These are phyloP conservation scores for Ascoidea asiatica DNA, from an alignment of 805 yeast genomes.

Conservation along the genomic window DNA sequence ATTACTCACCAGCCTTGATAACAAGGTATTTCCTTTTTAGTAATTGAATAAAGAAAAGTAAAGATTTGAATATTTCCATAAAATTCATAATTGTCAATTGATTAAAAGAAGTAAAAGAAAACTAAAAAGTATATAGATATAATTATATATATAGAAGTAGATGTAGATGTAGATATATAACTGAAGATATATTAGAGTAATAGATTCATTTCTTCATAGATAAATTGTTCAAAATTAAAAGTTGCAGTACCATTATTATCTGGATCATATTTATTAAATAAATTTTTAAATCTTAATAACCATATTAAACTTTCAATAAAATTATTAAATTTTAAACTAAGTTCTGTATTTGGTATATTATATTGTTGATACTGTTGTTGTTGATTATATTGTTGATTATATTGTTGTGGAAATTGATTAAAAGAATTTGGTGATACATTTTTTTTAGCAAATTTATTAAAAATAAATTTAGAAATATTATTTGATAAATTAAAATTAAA, in stretches of 20 bases:
- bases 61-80: neutral
- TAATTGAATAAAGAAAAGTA: neutral
- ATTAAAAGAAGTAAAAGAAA: neutral
- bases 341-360: slow-evolving; percentile 13
- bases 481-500: slow-evolving; percentile 53
- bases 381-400: slow-evolving; percentile 12
- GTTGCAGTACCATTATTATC: slow-evolving; percentile 63
- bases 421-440: too few relatives aligned
- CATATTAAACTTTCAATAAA: slow-evolving; percentile 75
- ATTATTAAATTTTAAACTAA: slow-evolving; percentile 51
- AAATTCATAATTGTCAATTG: neutral
- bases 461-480: slow-evolving; percentile 42
- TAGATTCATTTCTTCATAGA: slow-evolving; percentile 25
- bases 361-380: slow-evolving; percentile 14
- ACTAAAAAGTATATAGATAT: neutral
- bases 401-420: too few relatives aligned
- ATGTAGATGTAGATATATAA: too few relatives aligned
- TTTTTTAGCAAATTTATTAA: slow-evolving; percentile 35
- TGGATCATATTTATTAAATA: slow-evolving; percentile 64
- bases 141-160: too few relatives aligned
- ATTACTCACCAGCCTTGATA: too few relatives aligned
- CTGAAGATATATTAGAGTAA: too few relatives aligned
- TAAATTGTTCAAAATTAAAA: slow-evolving; percentile 49
- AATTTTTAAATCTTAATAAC: slow-evolving; percentile 60
- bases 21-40: neutral